Base-by-base conservation (phyloP, 1,284 basidiomycete genomes). In the Amylostereum areolatum region DNA sequence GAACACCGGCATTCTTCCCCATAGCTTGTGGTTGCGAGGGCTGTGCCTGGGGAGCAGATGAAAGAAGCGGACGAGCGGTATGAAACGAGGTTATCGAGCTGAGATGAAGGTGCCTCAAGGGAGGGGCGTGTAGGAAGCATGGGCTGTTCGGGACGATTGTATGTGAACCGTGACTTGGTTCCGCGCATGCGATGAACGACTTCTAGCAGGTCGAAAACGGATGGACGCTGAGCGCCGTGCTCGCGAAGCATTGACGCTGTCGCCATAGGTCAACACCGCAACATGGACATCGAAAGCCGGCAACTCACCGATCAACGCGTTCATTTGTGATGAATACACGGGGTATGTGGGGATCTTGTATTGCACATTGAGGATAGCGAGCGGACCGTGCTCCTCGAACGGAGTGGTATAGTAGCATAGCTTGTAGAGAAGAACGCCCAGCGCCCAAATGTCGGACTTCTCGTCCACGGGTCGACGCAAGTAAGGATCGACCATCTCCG, bases 371-470 rank as follows among this genome's bases (percentile, higher is more conserved):
- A 98, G 76, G 55, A 99, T 99, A 0, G 97, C 97, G 45, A 99
- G 72, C 0, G 94, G 91, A 0, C 96, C 96, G 58, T 97, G 92
- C 61, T 96, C 96, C 69, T 94, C 97, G 57, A 98, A 98, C 0
- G 97, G 97, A 0, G 97, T 99, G 0, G 96, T 99, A 68, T 99
- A 99, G 69, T 98, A 99, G 69, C 97, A 99, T 5, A 81, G 74
- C 67, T 90, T 90, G 72, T 90, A 90, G 8, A 90, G 72, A 12
- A 90, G 66, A 24, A 89, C 85, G 31, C 86, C 86, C 27, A 90
- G 70, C 0, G 86, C 86, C 86, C 86, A 89, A 2, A 89, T 79
- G 59, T 89, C 85, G 48, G 92, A 91, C 71, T 94, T 95, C 66
- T 95, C 91, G 61, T 95, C 91, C 43, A 95, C 81, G 2, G 89